Percentiles rank a stretch among this genome's conserved stretches.
Evolutionary conservation across 1,284 basidiomycete genomes (phyloP).

Genomic region (Paramarasmius palmivorus): DNA sequence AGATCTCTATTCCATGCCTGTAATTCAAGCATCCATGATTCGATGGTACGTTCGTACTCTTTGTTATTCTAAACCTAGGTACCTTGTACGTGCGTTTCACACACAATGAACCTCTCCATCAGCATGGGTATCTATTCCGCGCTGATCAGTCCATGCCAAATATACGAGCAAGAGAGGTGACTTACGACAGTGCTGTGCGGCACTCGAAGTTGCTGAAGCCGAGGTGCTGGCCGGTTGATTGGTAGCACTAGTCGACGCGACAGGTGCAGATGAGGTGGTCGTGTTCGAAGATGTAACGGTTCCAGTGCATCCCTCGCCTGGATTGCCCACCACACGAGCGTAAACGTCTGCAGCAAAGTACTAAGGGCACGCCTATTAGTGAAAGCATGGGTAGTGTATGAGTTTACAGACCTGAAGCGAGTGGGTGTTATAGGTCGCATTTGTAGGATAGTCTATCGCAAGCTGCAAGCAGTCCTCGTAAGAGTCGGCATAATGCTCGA

Average conservation of each 20-base stretch:
- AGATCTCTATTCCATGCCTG: too few species aligned
- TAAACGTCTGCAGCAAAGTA: slow-evolving; percentile 8
- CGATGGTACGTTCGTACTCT: too few species aligned
- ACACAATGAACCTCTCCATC: slow-evolving; percentile 6
- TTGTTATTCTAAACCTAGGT: too few species aligned
- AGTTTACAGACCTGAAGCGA: slow-evolving; percentile 3
- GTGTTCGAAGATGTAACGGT: not conserved
- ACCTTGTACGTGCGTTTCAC: too few species aligned
- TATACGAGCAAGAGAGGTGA: not conserved
- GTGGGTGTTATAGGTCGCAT: slow-evolving; percentile 4
- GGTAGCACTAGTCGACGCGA: not conserved
- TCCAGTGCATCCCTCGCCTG: slow-evolving; percentile 2
- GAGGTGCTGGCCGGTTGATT: too few species aligned
- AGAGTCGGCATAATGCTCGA: slow-evolving; percentile 3
- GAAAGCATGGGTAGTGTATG: too few species aligned
- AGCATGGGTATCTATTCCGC: slow-evolving; percentile 1
- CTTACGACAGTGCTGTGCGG: not conserved
- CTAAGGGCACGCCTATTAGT: not conserved
- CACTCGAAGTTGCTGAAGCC: too few species aligned
- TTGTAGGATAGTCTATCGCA: not conserved
- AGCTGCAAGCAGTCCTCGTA: slow-evolving; percentile 4
- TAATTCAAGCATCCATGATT: too few species aligned
- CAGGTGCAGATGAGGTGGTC: not conserved
- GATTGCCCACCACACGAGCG: not conserved
- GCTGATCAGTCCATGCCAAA: not conserved